These are phyloP conservation scores for Plasmodium falciparum DNA, from an alignment of 169 alveolate genomes.

Conservation along the genomic window DNA sequence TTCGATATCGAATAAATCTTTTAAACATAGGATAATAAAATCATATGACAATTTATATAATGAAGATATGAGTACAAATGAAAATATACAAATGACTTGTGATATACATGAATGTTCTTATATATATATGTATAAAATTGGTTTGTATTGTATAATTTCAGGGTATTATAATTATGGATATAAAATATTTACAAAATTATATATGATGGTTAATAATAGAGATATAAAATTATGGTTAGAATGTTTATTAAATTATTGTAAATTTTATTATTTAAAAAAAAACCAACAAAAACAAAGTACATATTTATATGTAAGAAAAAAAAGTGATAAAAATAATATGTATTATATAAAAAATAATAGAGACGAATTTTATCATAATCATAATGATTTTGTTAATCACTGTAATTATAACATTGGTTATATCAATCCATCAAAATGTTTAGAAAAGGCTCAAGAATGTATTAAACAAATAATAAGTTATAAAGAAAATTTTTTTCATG, in stretches of 20 bases:
- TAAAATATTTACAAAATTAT: slow-evolving; percentile 35
- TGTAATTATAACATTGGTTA: too few relatives aligned
- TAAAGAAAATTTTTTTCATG: slow-evolving; percentile 49
- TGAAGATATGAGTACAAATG: slow-evolving; percentile 24
- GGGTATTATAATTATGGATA: slow-evolving; percentile 57
- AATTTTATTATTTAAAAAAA: slow-evolving; percentile 50
- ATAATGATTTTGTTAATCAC: too few relatives aligned
- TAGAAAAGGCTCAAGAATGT: slow-evolving; percentile 51
- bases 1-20: slow-evolving; percentile 47
- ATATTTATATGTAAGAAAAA: background rate
- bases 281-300: slow-evolving; percentile 1
- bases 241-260: slow-evolving; percentile 40
- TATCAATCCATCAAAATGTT: slow-evolving; percentile 22
- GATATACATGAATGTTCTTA: slow-evolving; percentile 28
- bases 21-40: slow-evolving; percentile 18
- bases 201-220: slow-evolving; percentile 14
- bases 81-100: slow-evolving; percentile 31
- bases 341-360: background rate
- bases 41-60: slow-evolving; percentile 20
- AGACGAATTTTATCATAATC: too few relatives aligned
- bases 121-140: slow-evolving; percentile 59
- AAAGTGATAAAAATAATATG: background rate
- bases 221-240: slow-evolving; percentile 57
- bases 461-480: slow-evolving; percentile 27
- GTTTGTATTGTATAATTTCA: slow-evolving; percentile 38